A percentile compares a stretch with the other conserved stretches of the same genome.
Evolutionary conservation across 805 yeast species (phyloP).

Genomic region (Candida verbasci): DNA sequence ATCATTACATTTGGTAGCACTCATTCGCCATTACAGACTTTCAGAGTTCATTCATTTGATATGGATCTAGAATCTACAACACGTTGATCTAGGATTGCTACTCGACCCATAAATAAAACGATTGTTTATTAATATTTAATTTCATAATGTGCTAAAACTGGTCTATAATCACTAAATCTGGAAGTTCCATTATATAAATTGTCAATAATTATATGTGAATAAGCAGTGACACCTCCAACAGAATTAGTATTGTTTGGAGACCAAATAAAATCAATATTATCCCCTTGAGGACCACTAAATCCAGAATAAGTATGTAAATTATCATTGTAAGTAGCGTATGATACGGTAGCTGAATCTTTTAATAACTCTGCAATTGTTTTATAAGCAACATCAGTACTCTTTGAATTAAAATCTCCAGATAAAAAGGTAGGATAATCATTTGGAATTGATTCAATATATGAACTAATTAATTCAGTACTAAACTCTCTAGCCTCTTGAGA

Average conservation of each 20-base stretch:
- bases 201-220: slow-evolving; percentile 28
- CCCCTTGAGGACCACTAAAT: slow-evolving; percentile 12
- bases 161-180: slow-evolving; percentile 46
- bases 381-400: slow-evolving; percentile 13
- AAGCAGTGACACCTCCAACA: slow-evolving; percentile 10
- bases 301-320: slow-evolving; percentile 23
- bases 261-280: slow-evolving; percentile 38
- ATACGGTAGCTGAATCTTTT: slow-evolving; percentile 13
- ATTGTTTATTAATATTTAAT: too few species aligned
- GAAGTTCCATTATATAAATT: slow-evolving; percentile 16
- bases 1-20: too few species aligned
- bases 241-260: slow-evolving; percentile 23
- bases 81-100: too few species aligned
- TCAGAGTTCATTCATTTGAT: too few species aligned
- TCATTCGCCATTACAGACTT: too few species aligned
- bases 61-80: too few species aligned
- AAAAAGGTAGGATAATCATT: slow-evolving; percentile 21
- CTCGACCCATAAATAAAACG: too few species aligned
- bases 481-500: slow-evolving; percentile 33
- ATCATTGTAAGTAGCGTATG: slow-evolving; percentile 13
- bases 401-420: slow-evolving; percentile 56
- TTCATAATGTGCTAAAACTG: slow-evolving; percentile 18
- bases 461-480: slow-evolving; percentile 40
- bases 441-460: slow-evolving; percentile 27
- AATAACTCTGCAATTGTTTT: slow-evolving; percentile 20